Conservation (phyloP, 345 rosid genomes). For the Populus euphratica region DNA sequence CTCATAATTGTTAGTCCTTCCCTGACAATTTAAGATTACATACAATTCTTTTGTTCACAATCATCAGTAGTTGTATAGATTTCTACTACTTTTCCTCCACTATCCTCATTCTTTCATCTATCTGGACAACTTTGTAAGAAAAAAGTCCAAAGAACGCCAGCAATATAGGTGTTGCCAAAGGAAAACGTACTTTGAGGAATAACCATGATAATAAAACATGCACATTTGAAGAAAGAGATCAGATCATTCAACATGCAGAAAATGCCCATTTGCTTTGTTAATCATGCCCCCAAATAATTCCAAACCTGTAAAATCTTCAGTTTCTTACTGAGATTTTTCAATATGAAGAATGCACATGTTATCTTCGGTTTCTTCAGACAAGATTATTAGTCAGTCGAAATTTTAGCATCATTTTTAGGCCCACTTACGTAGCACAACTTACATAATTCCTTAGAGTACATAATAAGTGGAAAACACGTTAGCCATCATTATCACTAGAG, state of each 20-base stretch:
- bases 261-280: neutral
- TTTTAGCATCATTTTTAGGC: neutral
- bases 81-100: neutral
- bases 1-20: neutral
- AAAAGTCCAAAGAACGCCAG: neutral
- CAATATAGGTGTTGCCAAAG: neutral
- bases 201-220: neutral
- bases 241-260: neutral
- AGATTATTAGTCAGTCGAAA: neutral
- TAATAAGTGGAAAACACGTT: neutral
- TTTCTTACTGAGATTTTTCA: neutral
- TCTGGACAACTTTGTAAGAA: neutral
- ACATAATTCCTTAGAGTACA: slow-evolving; percentile 1
- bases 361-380: neutral
- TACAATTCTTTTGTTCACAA: neutral
- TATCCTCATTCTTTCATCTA: neutral
- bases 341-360: neutral
- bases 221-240: neutral
- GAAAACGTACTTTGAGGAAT: neutral
- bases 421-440: neutral
- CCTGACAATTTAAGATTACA: neutral
- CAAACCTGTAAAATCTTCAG: neutral
- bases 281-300: neutral
- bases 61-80: neutral
- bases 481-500: neutral